Base-by-base conservation (phyloP, 208 protist genomes). In the Kentomonas sorsogonicus region DNA sequence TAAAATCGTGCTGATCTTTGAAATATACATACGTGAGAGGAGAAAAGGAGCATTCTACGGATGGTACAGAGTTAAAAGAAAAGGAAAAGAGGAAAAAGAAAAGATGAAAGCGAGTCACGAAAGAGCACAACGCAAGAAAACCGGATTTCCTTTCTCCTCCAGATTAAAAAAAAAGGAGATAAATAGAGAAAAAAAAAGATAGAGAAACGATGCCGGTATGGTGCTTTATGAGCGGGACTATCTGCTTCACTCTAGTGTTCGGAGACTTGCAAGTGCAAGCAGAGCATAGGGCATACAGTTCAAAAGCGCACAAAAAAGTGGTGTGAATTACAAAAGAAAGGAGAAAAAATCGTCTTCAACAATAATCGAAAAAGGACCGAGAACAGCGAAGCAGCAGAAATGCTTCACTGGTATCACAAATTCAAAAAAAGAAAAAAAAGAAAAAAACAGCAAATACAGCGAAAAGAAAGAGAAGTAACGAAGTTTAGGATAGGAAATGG, bases 1-100 rank as follows among this genome's bases (percentile, higher is more conserved):
- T 9, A 9, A 47, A 22, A 47, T 47, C 18, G 26, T 47, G 26
- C n/a, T n/a, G n/a, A n/a, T n/a, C n/a, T n/a, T n/a, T n/a, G n/a
- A n/a, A n/a, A n/a, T n/a, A n/a, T n/a, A n/a, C n/a, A 20, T 47
- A 47, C 18, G 43, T 27, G 43, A 47, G 43, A 47, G 43, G 26
- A 18, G 15, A 16, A 20, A 47, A 47, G 43, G 26, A 22, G 5
- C 16, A 18, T 41, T 18, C 38, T 41, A 41, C 38, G 16, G 38
- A 16, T 18, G 16, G 16, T 18, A 41, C 11, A 41, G 11, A 41
- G 16, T 18, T 16, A 41, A 41, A 16, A 18, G 16, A 41, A 18
- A 41, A 41, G 13, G 16, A 41, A 41, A 41, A 41, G 13, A 41
- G 16, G 11, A 41, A 41, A 18, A 41, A 41, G 11, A 41, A 41